Evolutionary conservation across 495 filamentous ascomycete genomes (phyloP).

Genomic region (Chaetomidium leptoderma): DNA sequence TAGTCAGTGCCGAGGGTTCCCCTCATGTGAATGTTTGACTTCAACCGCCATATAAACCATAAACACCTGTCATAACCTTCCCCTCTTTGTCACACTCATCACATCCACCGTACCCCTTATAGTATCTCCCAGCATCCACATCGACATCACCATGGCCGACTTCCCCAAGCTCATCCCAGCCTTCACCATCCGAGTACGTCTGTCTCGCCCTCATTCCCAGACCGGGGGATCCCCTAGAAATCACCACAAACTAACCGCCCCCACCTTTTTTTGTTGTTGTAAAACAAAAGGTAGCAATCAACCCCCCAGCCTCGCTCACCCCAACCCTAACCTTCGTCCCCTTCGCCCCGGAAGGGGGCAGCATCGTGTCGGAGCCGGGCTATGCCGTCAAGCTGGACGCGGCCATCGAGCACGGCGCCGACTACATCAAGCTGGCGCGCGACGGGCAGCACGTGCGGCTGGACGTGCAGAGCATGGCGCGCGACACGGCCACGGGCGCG

Average conservation of each 20-base stretch:
- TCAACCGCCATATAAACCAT: too few species aligned
- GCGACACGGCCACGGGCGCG: constrained; percentile 35
- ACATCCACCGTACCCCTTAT: neutral
- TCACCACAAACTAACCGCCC: neutral
- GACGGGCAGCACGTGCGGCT: constrained; percentile 47
- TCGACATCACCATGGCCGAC: constrained; percentile 32
- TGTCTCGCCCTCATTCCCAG: neutral
- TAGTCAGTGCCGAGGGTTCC: too few species aligned
- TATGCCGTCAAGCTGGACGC: constrained; percentile 39
- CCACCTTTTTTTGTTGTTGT: too few species aligned
- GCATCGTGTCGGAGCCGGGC: constrained; percentile 31
- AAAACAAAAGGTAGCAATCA: constrained; percentile 33
- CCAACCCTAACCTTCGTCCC: constrained; percentile 14
- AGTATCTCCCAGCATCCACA: neutral
- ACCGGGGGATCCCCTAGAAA: too few species aligned
- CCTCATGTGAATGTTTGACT: too few species aligned
- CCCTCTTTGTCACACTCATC: neutral
- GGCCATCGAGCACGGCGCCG: constrained; percentile 27
- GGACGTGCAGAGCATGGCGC: constrained; percentile 47
- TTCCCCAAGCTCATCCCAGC: constrained; percentile 43
- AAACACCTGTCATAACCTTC: too few species aligned
- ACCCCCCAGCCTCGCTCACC: constrained; percentile 28
- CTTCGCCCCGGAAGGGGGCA: constrained; percentile 20
- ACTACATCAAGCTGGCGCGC: constrained; percentile 46
- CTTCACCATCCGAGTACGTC: constrained; percentile 39